A percentile compares a stretch with the other conserved stretches of the same genome.
phyloP scores from a whole-genome alignment of 352 stramenopile species.

The Thalassiosira ordinaria region DNA sequence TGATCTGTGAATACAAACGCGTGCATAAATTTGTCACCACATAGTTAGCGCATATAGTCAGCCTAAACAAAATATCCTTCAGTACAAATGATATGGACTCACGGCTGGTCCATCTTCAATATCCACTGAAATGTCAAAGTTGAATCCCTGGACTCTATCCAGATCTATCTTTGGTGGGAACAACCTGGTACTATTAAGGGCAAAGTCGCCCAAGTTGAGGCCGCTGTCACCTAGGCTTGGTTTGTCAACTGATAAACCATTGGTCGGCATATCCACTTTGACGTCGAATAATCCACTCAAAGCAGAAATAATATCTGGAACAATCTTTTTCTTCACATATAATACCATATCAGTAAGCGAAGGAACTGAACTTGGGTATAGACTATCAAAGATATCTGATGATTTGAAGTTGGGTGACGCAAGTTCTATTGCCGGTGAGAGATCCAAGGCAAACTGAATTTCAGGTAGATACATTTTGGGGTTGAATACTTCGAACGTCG shows the following conservation, averaged over 20 bases:
- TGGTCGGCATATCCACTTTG: slow-evolving; percentile 22
- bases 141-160: slow-evolving; percentile 35
- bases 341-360: slow-evolving; percentile 23
- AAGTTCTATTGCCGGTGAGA: slow-evolving; percentile 21
- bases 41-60: slow-evolving; percentile 6
- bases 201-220: slow-evolving; percentile 9
- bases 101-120: not conserved
- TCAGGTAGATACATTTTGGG: slow-evolving; percentile 33
- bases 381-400: slow-evolving; percentile 8
- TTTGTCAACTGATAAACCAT: slow-evolving; percentile 3
- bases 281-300: slow-evolving; percentile 42
- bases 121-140: slow-evolving; percentile 34
- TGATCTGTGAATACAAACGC: not conserved
- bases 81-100: not conserved
- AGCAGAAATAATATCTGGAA: slow-evolving; percentile 16
- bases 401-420: not conserved
- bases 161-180: slow-evolving; percentile 39
- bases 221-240: not conserved
- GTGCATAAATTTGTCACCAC: too few relatives aligned
- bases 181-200: slow-evolving; percentile 14
- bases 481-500: slow-evolving; percentile 25
- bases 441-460: slow-evolving; percentile 24
- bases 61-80: too few relatives aligned
- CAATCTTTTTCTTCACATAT: slow-evolving; percentile 35
- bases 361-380: slow-evolving; percentile 24